Evolutionary conservation across 2,329 filamentous ascomycete species (phyloP).

Genomic region (Tolypocladium album): DNA sequence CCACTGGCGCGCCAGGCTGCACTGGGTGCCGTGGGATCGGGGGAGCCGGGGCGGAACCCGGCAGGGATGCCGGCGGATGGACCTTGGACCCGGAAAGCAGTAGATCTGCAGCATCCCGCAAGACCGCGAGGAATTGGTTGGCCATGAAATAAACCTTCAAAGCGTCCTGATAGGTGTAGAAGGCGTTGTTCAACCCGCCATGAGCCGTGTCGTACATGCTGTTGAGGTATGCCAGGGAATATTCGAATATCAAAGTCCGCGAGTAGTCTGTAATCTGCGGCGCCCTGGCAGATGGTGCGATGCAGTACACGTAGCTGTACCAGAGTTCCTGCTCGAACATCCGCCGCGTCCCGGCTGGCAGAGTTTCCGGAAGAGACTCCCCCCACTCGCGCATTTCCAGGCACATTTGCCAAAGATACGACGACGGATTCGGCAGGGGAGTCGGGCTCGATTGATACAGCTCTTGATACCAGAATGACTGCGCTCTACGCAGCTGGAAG

Average conservation of each 20-base stretch:
- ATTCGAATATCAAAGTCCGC: slow-evolving; percentile 74
- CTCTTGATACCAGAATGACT: slow-evolving; percentile 84
- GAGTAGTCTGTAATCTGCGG: slow-evolving; percentile 66
- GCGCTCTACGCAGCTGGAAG: slow-evolving; percentile 72
- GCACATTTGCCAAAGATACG: slow-evolving; percentile 67
- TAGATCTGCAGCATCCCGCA: slow-evolving; percentile 46
- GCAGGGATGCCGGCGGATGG: slow-evolving; percentile 31
- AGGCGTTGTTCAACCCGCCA: slow-evolving; percentile 47
- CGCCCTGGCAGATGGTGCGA: slow-evolving; percentile 68
- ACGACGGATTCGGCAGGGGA: slow-evolving; percentile 56
- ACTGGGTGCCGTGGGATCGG: slow-evolving; percentile 38
- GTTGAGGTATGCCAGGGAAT: slow-evolving; percentile 71
- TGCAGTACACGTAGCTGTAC: slow-evolving; percentile 84
- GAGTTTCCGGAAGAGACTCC: slow-evolving; percentile 57
- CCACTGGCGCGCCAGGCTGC: slow-evolving; percentile 21
- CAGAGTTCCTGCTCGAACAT: slow-evolving; percentile 81
- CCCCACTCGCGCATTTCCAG: slow-evolving; percentile 73
- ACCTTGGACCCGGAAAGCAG: slow-evolving; percentile 40
- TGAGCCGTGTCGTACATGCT: slow-evolving; percentile 59
- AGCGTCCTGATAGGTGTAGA: slow-evolving; percentile 81
- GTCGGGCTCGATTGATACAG: slow-evolving; percentile 70
- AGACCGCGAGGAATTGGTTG: slow-evolving; percentile 50
- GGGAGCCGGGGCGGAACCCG: slow-evolving; percentile 38
- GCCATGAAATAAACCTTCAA: slow-evolving; percentile 71
- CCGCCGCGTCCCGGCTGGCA: slow-evolving; percentile 55